Base-by-base conservation (phyloP, 2,329 filamentous ascomycete genomes). In the Fonsecaea multimorphosa region DNA sequence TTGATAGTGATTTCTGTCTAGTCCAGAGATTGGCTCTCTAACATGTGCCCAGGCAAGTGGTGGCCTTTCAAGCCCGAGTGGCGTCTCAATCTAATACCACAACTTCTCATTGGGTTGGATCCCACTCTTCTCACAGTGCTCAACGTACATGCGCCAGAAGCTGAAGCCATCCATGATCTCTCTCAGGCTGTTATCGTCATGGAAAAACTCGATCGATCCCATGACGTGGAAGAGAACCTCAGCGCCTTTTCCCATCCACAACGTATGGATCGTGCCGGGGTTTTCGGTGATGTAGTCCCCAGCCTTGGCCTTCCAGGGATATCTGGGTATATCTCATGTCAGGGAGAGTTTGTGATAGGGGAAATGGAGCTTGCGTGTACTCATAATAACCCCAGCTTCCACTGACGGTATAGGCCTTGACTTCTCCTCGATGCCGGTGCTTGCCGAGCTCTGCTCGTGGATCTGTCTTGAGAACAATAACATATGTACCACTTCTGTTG, bases 141-240 rank as follows among this genome's bases (percentile, higher is more conserved):
- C 70, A 22, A 66, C 58, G 46, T 72, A 73, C 69, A 73, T 65
- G 32, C 67, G 64, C 54, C 65, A 67, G 62, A 69, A 73, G 38
- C 69, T 71, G 62, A 73, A 73, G 16, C 64, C 27, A 56, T 72
- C 71, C 71, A 73, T 72, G 38, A 66, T 73, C 38, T 72, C 67
- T 51, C 68, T 67, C 64, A 73, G 57, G 27, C 38, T 71, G 46
- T 71, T 65, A 55, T 72, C 71, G 38, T 73, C 69, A 38, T 73
- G 57, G 64, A 70, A 71, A 61, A 70, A 73, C 62, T 73, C 71
- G 46, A 73, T 51, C 32, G 61, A 66, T 8, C 71, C 70, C n/a
- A 58, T 61, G 16, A 71, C 52, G 12, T 63, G 66, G 56, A 72
- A 72, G 3, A 72, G 59, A 22, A 72, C 69, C 64, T 73, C 70